phyloP scores from a whole-genome alignment of 139 green algal genomes.

The Pseudopediastrum boryanum region DNA sequence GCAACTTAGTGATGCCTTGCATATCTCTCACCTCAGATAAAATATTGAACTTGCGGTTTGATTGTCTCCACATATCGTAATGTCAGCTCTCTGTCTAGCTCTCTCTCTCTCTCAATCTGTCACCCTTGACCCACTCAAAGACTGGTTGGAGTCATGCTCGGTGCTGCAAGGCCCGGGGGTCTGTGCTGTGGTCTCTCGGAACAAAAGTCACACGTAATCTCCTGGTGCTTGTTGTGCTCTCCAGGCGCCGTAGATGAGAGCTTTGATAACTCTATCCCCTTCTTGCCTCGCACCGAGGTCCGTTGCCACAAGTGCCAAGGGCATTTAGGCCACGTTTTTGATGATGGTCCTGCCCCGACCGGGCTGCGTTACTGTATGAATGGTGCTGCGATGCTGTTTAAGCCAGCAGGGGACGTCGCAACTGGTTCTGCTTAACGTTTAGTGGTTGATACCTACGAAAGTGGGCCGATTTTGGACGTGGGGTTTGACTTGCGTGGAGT shows the following conservation, averaged over 20 bases:
- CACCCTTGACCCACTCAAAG: neutral
- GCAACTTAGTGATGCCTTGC: no score
- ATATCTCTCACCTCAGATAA: no score
- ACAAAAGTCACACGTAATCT: neutral
- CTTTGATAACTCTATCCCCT: constrained; percentile 60
- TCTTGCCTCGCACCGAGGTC: constrained; percentile 64
- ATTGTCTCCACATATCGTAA: neutral
- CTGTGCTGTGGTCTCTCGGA: neutral
- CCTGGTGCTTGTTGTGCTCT: neutral
- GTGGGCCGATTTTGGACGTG: no score
- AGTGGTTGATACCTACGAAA: no score
- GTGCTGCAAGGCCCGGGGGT: neutral
- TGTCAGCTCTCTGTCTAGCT: neutral
- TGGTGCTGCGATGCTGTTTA: constrained; percentile 72
- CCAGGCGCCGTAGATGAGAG: constrained; percentile 54
- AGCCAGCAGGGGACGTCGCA: constrained; percentile 38
- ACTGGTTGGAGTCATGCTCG: neutral
- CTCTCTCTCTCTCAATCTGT: neutral
- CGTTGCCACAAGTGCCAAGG: constrained; percentile 46
- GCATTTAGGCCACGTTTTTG: constrained; percentile 68
- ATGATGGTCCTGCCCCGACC: constrained; percentile 85
- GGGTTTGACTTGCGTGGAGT: no score
- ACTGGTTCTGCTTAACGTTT: no score
- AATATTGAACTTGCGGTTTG: no score
- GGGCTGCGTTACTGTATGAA: constrained; percentile 94